Evolutionary conservation across 2,329 filamentous ascomycete genomes (phyloP).

Genomic region (Myriosclerotinia curreyana): DNA sequence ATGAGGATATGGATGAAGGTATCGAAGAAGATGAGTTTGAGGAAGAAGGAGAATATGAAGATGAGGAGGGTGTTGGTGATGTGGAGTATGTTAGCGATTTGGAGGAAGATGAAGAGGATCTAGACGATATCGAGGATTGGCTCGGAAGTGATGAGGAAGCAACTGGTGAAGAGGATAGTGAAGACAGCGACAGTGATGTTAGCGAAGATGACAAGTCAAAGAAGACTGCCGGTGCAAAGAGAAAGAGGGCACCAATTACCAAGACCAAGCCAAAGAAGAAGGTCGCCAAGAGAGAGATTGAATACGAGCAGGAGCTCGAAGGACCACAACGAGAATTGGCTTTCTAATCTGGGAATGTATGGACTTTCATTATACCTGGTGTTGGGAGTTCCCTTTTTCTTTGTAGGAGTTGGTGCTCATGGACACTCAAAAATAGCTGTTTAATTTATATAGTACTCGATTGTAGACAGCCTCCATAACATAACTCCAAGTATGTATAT

Average conservation of each 20-base stretch:
- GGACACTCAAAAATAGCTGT: slow-evolving; percentile 2
- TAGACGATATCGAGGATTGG: slow-evolving; percentile 88
- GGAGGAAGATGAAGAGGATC: slow-evolving; percentile 77
- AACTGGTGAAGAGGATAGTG: slow-evolving; percentile 50
- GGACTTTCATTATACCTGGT: slow-evolving; percentile 20
- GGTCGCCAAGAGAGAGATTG: slow-evolving; percentile 58
- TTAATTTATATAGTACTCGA: slow-evolving; percentile 14
- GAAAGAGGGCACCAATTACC: slow-evolving; percentile 37
- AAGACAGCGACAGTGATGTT: slow-evolving; percentile 52
- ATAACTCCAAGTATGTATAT: background rate
- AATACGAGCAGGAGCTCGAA: slow-evolving; percentile 68
- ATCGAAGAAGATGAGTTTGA: slow-evolving; percentile 75
- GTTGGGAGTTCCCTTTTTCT: slow-evolving; percentile 23
- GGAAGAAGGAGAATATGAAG: slow-evolving; percentile 60
- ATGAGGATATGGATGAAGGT: slow-evolving; percentile 86
- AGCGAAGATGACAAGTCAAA: slow-evolving; percentile 52
- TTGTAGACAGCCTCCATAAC: slow-evolving; percentile 1
- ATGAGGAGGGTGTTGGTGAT: slow-evolving; percentile 64
- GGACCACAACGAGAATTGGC: slow-evolving; percentile 26
- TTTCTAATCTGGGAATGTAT: slow-evolving; percentile 22
- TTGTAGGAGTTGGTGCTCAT: slow-evolving; percentile 12
- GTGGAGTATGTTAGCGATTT: slow-evolving; percentile 94
- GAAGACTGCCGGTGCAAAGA: slow-evolving; percentile 58
- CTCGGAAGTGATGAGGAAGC: slow-evolving; percentile 60
- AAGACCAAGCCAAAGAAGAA: slow-evolving; percentile 50